Evolutionary conservation across 352 stramenopile species (phyloP), one percentile per base, ranked within the genome.

Genomic region (Lagenidium giganteum): DNA sequence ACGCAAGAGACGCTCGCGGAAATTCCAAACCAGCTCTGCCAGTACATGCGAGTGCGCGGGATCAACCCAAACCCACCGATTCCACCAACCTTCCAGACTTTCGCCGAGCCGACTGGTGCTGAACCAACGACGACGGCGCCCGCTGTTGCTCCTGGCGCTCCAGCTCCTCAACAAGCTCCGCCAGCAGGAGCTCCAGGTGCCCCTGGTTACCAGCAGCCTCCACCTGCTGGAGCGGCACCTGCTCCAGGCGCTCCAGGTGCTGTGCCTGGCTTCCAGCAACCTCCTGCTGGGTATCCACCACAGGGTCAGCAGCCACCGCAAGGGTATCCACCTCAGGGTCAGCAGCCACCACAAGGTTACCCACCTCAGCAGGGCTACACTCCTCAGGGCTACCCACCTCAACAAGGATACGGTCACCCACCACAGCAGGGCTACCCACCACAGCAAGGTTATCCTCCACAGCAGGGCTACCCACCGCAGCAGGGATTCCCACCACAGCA

Each of bases 11-110:
- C 74, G 17, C 60, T 93, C 20, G 76, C 67, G 14, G 78, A 93
- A 35, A 79, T 93, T 32, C 82, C 82, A 2, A 45, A 42, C 33
- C 82, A 93, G 51, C 57, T 93, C 24, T 78, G 74, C 41, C 61
- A 85, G 45, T 90, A 83, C 61, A 87, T 93, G 74, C 71, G 72
- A 49, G 68, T 76, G 44, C 64, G 72, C 8, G 61, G 75, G 5
- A 60, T 87, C 25, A 51, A 43, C 26, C 70, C 81, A 8, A 81
- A 82, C 27, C 57, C 64, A 37, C 41, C 66, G 3, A 45, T 84
- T 3, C 43, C 62, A 38, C 65, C 71, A 11, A 73, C 65, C 9
- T 84, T 60, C 53, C 58, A 79, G 40, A 33, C 54, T 18, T 77
- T 84, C 39, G 49, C 50, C 0, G 65, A 74, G 47, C 62, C 67